Evolutionary conservation across 2,329 filamentous ascomycete genomes (phyloP).

Genomic region (Curvularia sp.): DNA sequence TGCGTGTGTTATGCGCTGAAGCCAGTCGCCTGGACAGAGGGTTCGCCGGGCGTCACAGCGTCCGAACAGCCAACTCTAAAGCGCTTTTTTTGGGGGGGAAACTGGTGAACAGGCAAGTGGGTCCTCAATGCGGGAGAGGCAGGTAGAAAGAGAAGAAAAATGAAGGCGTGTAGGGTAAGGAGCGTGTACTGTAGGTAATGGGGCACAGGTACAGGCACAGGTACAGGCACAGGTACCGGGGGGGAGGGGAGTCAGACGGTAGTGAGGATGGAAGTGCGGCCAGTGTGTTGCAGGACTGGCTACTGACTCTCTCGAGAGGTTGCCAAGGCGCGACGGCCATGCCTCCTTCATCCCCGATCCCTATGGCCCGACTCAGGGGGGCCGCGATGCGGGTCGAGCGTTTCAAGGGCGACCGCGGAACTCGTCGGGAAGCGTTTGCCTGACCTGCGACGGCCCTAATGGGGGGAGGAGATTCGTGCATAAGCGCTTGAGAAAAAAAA

Average conservation of each 20-base stretch:
- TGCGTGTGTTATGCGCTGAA: slow-evolving; percentile 3
- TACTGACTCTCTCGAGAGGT: slow-evolving; percentile 18
- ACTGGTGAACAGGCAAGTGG: slow-evolving; percentile 11
- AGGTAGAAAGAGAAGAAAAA: slow-evolving; percentile 13
- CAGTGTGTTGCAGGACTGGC: slow-evolving; percentile 26
- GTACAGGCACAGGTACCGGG: slow-evolving; percentile 11
- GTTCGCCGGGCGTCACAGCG: slow-evolving; percentile 11
- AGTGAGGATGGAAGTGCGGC: slow-evolving; percentile 26
- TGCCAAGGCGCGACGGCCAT: slow-evolving; percentile 22
- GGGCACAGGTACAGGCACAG: neutral
- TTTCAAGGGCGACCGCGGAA: slow-evolving; percentile 14
- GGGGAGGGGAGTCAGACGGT: slow-evolving; percentile 27
- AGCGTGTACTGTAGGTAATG: no score
- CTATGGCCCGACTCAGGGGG: slow-evolving; percentile 12
- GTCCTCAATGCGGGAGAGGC: slow-evolving; percentile 1
- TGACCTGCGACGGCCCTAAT: slow-evolving; percentile 22
- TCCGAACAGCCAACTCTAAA: slow-evolving; percentile 1
- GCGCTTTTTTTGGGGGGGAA: no score
- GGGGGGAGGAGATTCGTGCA: slow-evolving; percentile 18
- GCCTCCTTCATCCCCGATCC: slow-evolving; percentile 24
- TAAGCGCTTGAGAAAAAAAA: slow-evolving; percentile 17
- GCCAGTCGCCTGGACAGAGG: neutral
- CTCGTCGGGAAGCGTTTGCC: slow-evolving; percentile 20
- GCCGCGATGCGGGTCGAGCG: slow-evolving; percentile 25
- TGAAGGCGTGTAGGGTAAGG: slow-evolving; percentile 18